Conservation (phyloP, 768 basidiomycete species). For the Heimioporus sp. region DNA sequence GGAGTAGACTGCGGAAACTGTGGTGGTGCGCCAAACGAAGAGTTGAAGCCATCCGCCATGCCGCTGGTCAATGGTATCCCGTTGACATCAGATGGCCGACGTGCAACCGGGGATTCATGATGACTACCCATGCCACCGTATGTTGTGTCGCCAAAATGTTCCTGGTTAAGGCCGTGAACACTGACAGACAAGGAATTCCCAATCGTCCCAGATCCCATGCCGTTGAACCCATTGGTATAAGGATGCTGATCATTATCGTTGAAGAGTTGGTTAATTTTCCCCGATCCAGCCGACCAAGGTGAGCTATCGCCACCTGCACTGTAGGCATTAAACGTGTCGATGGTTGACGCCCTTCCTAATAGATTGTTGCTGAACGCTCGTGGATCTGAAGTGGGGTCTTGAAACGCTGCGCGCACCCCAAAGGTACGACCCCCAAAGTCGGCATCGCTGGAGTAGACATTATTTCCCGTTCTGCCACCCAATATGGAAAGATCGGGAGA, state of each 20-base stretch:
- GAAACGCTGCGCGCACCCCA: conserved; percentile 36
- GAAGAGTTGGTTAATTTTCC: conserved; percentile 19
- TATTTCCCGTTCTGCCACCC: conserved; percentile 42
- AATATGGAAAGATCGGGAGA: conserved; percentile 70
- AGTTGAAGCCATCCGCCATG: conserved; percentile 15
- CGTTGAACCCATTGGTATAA: conserved; percentile 26
- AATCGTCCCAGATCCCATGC: conserved; percentile 15
- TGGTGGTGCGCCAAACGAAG: conserved; percentile 18
- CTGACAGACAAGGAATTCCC: conserved; percentile 17
- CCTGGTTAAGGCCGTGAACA: conserved; percentile 24
- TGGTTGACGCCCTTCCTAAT: conserved; percentile 30
- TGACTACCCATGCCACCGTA: conserved; percentile 23
- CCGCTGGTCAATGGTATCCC: conserved; percentile 20
- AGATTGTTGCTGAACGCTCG: conserved; percentile 34
- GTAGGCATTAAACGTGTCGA: conserved; percentile 42
- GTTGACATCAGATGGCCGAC: conserved; percentile 23
- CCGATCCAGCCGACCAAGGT: conserved; percentile 35
- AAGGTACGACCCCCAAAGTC: conserved; percentile 33
- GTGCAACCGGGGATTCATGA: conserved; percentile 22
- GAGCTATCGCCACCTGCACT: conserved; percentile 27
- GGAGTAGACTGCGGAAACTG: conserved; percentile 22
- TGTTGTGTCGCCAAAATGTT: conserved; percentile 22
- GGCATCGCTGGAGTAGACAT: conserved; percentile 38
- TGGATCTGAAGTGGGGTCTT: conserved; percentile 41
- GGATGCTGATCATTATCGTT: conserved; percentile 20